These are phyloP conservation scores for Macrocybe sp. DNA, from an alignment of 1,284 basidiomycete genomes.

Conservation along the genomic window DNA sequence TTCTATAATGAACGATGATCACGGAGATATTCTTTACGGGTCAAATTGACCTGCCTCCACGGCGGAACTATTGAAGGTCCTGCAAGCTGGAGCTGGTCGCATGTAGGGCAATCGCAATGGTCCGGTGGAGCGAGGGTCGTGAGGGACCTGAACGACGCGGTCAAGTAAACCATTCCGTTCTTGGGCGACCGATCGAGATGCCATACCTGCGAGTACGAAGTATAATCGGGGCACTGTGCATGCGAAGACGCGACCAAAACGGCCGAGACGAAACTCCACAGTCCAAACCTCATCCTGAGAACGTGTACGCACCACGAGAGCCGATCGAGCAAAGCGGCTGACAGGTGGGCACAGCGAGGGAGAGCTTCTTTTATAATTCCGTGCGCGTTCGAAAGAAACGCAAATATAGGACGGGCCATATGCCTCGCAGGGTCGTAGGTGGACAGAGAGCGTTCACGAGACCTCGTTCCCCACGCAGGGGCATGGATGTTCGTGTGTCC, in stretches of 20 bases:
- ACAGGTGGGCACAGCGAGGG: background rate
- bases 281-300: slow-evolving; percentile 24
- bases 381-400: slow-evolving; percentile 12
- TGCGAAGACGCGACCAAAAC: slow-evolving; percentile 24
- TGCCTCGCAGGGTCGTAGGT: slow-evolving; percentile 11
- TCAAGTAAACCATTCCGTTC: slow-evolving; percentile 1
- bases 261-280: slow-evolving; percentile 19
- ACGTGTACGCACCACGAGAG: slow-evolving; percentile 11
- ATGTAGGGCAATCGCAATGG: slow-evolving; percentile 64
- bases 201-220: slow-evolving; percentile 54
- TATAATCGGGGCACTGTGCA: slow-evolving; percentile 58
- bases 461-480: slow-evolving; percentile 3
- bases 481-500: too few relatives aligned
- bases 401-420: slow-evolving; percentile 19
- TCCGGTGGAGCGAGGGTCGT: slow-evolving; percentile 54
- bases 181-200: background rate
- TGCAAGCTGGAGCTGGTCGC: slow-evolving; percentile 60
- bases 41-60: slow-evolving; percentile 47
- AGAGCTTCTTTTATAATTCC: slow-evolving; percentile 21
- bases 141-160: slow-evolving; percentile 37
- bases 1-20: slow-evolving; percentile 31
- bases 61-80: slow-evolving; percentile 69
- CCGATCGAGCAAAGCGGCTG: slow-evolving; percentile 1
- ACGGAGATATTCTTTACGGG: background rate
- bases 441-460: slow-evolving; percentile 18